phyloP scores from a whole-genome alignment of 202 grass and related monocot species.

The Setaria viridis region DNA sequence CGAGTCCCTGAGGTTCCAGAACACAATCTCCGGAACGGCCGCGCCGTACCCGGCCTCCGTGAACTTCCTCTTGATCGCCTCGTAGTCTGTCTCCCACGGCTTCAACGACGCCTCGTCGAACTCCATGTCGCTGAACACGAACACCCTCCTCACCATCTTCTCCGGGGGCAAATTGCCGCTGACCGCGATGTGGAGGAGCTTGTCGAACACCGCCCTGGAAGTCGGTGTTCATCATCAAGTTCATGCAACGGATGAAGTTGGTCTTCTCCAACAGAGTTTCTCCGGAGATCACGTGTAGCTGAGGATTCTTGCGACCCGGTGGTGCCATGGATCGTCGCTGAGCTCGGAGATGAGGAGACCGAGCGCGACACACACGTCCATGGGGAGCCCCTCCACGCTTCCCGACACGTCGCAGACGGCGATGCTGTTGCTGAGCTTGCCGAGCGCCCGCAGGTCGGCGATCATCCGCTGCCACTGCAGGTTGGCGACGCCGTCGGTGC shows the following conservation, averaged over 20 bases:
- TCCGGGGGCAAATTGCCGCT: constrained; percentile 43
- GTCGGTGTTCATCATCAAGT: constrained; percentile 49
- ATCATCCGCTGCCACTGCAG: constrained; percentile 81
- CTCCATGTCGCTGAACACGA: constrained; percentile 93
- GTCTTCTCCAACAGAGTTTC: neutral
- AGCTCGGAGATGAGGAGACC: constrained; percentile 81
- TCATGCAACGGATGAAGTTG: neutral
- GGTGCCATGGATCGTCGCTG: constrained; percentile 61
- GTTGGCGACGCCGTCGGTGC: constrained; percentile 45
- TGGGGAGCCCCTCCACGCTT: constrained; percentile 56
- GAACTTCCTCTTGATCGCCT: constrained; percentile 72
- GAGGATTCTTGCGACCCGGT: constrained; percentile 38
- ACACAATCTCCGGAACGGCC: constrained; percentile 68
- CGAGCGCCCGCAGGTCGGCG: constrained; percentile 48
- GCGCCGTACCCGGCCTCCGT: constrained; percentile 60
- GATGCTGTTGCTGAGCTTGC: constrained; percentile 67
- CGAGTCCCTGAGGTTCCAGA: constrained; percentile 78
- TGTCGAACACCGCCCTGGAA: constrained; percentile 85
- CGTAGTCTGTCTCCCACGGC: constrained; percentile 82
- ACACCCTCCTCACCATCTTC: constrained; percentile 63
- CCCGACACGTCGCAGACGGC: constrained; percentile 75
- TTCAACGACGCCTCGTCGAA: constrained; percentile 62
- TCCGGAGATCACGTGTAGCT: constrained; percentile 54
- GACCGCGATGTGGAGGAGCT: constrained; percentile 52
- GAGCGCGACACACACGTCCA: constrained; percentile 72